Evolutionary conservation across 805 yeast species (phyloP).

Genomic region (Wickerhamiella sorbophila): DNA sequence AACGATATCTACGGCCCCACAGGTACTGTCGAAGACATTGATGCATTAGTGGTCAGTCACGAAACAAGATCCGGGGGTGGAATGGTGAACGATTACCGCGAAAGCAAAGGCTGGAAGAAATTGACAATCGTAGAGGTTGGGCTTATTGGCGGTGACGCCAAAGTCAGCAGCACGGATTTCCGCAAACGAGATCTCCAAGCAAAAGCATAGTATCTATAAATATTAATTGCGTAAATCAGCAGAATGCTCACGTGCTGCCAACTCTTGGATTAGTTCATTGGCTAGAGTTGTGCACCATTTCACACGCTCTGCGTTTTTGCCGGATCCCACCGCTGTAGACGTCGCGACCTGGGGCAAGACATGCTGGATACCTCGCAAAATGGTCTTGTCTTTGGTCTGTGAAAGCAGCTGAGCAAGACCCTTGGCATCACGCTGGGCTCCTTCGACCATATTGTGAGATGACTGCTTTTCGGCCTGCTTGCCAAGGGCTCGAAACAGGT

Average conservation of each 20-base stretch:
- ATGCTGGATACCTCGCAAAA: conserved; percentile 52
- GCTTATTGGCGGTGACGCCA: conserved; percentile 37
- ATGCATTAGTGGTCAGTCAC: conserved; percentile 64
- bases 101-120: conserved; percentile 36
- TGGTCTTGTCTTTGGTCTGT: conserved; percentile 43
- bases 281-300: conserved; percentile 40
- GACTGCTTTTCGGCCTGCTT: conserved; percentile 22
- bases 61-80: conserved; percentile 71
- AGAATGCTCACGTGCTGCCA: conserved; percentile 3
- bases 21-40: conserved; percentile 54
- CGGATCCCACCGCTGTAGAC: conserved; percentile 35
- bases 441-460: conserved; percentile 14
- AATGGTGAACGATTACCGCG: conserved; percentile 52
- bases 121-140: conserved; percentile 49
- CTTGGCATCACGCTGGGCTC: conserved; percentile 33
- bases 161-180: conserved; percentile 73
- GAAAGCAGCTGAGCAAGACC: conserved; percentile 35
- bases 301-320: conserved; percentile 41
- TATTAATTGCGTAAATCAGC: neutral
- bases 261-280: conserved; percentile 11
- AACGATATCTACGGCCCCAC: conserved; percentile 93
- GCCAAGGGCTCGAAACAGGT: conserved; percentile 47
- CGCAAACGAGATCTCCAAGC: conserved; percentile 31
- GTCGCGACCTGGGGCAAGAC: conserved; percentile 34
- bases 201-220: neutral